Conservation (phyloP, 768 basidiomycete species). For the Tricholoma flavovirens region DNA sequence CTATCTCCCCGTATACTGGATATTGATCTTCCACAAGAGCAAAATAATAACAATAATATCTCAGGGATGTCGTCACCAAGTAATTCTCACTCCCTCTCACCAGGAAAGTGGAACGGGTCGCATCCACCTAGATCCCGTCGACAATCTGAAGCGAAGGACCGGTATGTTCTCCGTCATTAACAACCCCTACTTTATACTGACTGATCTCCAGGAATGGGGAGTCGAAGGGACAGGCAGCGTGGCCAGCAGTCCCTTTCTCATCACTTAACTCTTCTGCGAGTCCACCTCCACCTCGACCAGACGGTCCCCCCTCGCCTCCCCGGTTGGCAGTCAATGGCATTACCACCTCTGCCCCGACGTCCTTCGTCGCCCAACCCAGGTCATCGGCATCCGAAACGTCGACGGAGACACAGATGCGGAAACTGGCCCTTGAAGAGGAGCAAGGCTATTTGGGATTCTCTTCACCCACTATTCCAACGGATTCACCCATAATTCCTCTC, state of each 20-base stretch:
- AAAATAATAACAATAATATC: slow-evolving; percentile 14
- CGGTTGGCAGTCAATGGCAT: slow-evolving; percentile 64
- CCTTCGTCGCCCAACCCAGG: slow-evolving; percentile 24
- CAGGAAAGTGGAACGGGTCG: slow-evolving; percentile 20
- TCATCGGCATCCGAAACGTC: slow-evolving; percentile 26
- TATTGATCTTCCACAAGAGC: slow-evolving; percentile 34
- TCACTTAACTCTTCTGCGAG: slow-evolving; percentile 23
- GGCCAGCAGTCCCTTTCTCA: slow-evolving; percentile 40
- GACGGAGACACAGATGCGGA: slow-evolving; percentile 42
- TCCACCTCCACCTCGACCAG: slow-evolving; percentile 15
- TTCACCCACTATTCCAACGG: slow-evolving; percentile 20
- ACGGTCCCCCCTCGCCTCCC: slow-evolving; percentile 48
- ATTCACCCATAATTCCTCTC: slow-evolving; percentile 71
- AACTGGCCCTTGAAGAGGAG: slow-evolving; percentile 47
- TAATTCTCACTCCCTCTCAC: slow-evolving; percentile 24
- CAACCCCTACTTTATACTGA: not conserved
- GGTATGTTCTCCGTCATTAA: slow-evolving; percentile 18
- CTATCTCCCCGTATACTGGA: slow-evolving; percentile 55
- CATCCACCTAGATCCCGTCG: slow-evolving; percentile 32
- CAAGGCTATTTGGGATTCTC: slow-evolving; percentile 40
- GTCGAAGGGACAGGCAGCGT: slow-evolving; percentile 20
- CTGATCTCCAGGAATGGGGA: slow-evolving; percentile 6
- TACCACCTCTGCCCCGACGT: slow-evolving; percentile 53
- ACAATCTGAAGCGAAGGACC: slow-evolving; percentile 19
- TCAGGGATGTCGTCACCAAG: slow-evolving; percentile 28